Evolutionary conservation across 176 grass and related monocot species (phyloP), one percentile per base, ranked within the genome.

Genomic region (Juncus inflexus): DNA sequence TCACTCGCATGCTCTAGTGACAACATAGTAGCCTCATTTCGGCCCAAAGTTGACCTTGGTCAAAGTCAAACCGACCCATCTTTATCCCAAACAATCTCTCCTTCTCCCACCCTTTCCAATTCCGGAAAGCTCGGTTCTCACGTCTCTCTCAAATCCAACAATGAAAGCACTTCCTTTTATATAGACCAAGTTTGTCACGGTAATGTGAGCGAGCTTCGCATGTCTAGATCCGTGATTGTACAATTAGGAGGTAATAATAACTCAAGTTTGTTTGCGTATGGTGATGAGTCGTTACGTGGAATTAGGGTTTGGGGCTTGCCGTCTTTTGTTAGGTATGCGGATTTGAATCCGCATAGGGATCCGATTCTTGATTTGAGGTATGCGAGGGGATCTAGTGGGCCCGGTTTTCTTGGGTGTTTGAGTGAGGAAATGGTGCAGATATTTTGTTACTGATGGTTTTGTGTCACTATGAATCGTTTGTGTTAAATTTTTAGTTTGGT

Each of bases 301-400:
- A 67, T 97, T 16, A 77, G 87, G 49, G 70, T 77, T 14, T 91
- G 82, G 87, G 42, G 3, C 10, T 54, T 97, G 42, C 92, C 92
- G 61, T 91, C 79, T 0, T 86, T 96, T 60, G 80, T 61, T 66
- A 60, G n/a, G 15, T 61, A 64, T 67, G 9, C 63, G 13, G 69
- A 81, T 74, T 76, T 96, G 40, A 81, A 65, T 62, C 77, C 84
- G 2, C 87, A 91, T 79, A 77, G 38, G 39, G 52, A 74, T n/a
- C 87, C 87, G 1, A 76, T 91, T 83, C 87, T 96, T 81, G 92
- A 96, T 83, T 66, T 91, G 55, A 86, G 77, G 77, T 96, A 86
- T 36, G 62, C 78, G n/a, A 58, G 45, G 36, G 72, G 60, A 62
- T 60, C 71, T 12, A 12, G 50, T 2, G 82, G 80, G 60, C 63